phyloP scores from a whole-genome alignment of 495 filamentous ascomycete genomes.

The Cladorrhinum samala region DNA sequence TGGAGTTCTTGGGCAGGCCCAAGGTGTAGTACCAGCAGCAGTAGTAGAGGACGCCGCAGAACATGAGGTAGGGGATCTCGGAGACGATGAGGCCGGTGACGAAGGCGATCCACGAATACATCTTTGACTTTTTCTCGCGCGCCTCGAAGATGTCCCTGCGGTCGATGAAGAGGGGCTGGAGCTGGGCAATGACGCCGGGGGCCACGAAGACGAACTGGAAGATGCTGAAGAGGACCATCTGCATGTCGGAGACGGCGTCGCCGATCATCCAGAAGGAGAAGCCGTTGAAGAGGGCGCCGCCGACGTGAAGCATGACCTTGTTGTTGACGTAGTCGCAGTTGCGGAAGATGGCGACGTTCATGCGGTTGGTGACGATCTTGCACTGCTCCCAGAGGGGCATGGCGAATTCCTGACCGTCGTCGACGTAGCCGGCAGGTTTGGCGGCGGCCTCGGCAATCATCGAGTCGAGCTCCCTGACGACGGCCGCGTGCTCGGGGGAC shows the following conservation, averaged over 20 bases:
- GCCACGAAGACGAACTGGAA: conserved; percentile 57
- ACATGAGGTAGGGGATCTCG: conserved; percentile 53
- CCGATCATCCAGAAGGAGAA: conserved; percentile 70
- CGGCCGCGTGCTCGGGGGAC: conserved; percentile 54
- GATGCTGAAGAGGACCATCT: conserved; percentile 66
- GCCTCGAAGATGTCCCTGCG: conserved; percentile 65
- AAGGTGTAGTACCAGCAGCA: conserved; percentile 55
- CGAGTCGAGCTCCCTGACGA: conserved; percentile 57
- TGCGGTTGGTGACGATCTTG: conserved; percentile 42
- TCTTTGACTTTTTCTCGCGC: conserved; percentile 65
- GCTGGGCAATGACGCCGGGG: conserved; percentile 44
- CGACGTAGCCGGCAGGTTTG: conserved; percentile 15
- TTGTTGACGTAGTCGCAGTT: conserved; percentile 66
- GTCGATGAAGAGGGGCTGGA: conserved; percentile 66
- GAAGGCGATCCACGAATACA: conserved; percentile 64
- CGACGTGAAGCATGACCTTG: conserved; percentile 38
- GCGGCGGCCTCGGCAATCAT: conserved; percentile 41
- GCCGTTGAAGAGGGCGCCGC: conserved; percentile 58
- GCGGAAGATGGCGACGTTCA: conserved; percentile 71
- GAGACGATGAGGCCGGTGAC: conserved; percentile 46
- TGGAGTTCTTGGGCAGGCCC: conserved; percentile 40
- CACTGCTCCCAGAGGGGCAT: conserved; percentile 34
- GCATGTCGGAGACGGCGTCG: conserved; percentile 58
- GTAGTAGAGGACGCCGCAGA: conserved; percentile 54
- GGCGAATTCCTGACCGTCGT: conserved; percentile 30